Base-by-base conservation (phyloP, 1,284 basidiomycete species). In the Psilocybe mexicana region DNA sequence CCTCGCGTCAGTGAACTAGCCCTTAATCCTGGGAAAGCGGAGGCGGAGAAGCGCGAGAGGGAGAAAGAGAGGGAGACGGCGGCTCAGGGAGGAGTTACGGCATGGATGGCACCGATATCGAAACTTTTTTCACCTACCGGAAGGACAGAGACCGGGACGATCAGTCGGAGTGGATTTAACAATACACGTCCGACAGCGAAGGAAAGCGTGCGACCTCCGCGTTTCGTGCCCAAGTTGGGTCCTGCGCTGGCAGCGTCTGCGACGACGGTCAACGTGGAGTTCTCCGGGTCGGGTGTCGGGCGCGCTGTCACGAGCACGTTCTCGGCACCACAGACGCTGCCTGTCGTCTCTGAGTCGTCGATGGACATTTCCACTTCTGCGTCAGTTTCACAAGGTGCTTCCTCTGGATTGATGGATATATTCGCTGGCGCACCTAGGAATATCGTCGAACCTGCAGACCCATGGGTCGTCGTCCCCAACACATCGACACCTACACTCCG, bases 181-280 rank as follows among this genome's bases (percentile, higher is more conserved):
- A 7, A 8, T 53, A 61, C 33, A 59, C 8, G 1, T 33, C 5
- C 30, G 1, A 33, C 58, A 24, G 54, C 30, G 38, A 64, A 59
- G n/a, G 54, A 60, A 8, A 54, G 58, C 24, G 58, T 65, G 7
- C 73, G 72, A 24, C 66, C 73, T 28, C 62, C 71, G 14, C 70
- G 75, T 5, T 70, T 79, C 47, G 75, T 77, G 11, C 80, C 90
- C 0, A 97, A 96, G 70, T 79, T 89, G 23, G 84, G 85, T 1
- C 88, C 94, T 0, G 92, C 91, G 14, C 82, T 93, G 24, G 87
- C 89, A 4, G 92, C 95, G 2, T 92, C 90, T 18, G 81, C 91
- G 0, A 94, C 91, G 35, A 94, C 92, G 0, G 93, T 97, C 64
- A 95, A 93, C 60, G 94, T 98, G 54, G 94, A 96, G 76, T 96